Evolutionary conservation across 1,139 yeast species (phyloP).

Genomic region (Yamadazyma trypodendri): DNA sequence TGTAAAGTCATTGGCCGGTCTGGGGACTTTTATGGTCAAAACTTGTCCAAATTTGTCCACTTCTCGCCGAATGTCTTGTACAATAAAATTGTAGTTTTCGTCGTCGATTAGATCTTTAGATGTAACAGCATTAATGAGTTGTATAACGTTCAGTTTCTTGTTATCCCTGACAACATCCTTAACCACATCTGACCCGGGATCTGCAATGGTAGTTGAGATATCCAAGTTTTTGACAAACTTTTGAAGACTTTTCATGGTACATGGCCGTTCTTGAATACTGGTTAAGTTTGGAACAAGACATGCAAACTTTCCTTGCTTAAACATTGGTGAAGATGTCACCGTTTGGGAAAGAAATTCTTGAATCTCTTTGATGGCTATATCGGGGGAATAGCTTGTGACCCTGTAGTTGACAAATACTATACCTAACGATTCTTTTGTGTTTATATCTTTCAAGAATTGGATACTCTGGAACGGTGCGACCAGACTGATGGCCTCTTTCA

Average conservation of each 20-base stretch:
- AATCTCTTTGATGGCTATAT: slow-evolving; percentile 17
- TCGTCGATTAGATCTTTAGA: slow-evolving; percentile 62
- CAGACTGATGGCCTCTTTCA: slow-evolving; percentile 24
- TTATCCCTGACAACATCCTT: slow-evolving; percentile 19
- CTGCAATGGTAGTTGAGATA: slow-evolving; percentile 15
- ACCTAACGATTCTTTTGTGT: slow-evolving; percentile 38
- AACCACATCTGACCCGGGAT: not conserved
- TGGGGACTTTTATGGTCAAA: slow-evolving; percentile 59
- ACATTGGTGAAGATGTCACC: slow-evolving; percentile 10
- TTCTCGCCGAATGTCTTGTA: slow-evolving; percentile 52
- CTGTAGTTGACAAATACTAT: slow-evolving; percentile 40
- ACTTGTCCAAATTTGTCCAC: slow-evolving; percentile 56
- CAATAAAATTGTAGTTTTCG: slow-evolving; percentile 47
- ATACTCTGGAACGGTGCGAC: slow-evolving; percentile 26
- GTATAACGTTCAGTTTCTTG: slow-evolving; percentile 55
- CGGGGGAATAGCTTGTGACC: slow-evolving; percentile 16
- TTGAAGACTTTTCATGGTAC: slow-evolving; percentile 31
- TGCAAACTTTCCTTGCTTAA: slow-evolving; percentile 31
- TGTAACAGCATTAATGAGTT: slow-evolving; percentile 64
- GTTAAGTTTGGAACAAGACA: slow-evolving; percentile 31
- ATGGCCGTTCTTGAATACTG: slow-evolving; percentile 36
- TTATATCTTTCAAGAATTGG: slow-evolving; percentile 35
- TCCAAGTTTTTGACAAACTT: slow-evolving; percentile 38
- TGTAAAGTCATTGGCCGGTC: slow-evolving; percentile 54
- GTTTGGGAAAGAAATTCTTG: slow-evolving; percentile 14